Evolutionary conservation across 495 filamentous ascomycete genomes (phyloP).

Genomic region (Rostrohypoxylon terebratum): DNA sequence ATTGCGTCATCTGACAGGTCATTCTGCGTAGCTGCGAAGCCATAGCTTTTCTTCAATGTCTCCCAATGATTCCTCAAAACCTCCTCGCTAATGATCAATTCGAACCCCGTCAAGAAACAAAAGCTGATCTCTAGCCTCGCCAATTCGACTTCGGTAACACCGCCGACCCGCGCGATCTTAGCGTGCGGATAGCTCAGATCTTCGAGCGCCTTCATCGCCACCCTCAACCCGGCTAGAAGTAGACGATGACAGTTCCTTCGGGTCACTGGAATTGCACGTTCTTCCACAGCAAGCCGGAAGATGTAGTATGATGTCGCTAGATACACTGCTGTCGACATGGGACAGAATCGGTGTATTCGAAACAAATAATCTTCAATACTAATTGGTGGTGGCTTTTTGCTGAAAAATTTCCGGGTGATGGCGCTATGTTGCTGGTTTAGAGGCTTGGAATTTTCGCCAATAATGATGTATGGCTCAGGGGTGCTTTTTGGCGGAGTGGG

Average conservation of each 20-base stretch:
- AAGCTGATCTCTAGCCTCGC: slow-evolving; percentile 89
- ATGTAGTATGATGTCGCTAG: slow-evolving; percentile 95
- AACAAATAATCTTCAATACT: slow-evolving; percentile 84
- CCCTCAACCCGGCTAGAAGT: slow-evolving; percentile 82
- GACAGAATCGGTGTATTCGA: slow-evolving; percentile 89
- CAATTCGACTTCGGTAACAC: slow-evolving; percentile 82
- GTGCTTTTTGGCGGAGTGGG: slow-evolving; percentile 33
- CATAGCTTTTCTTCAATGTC: slow-evolving; percentile 55
- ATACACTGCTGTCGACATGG: slow-evolving; percentile 95
- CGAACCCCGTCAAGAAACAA: slow-evolving; percentile 85
- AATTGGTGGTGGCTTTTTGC: slow-evolving; percentile 83
- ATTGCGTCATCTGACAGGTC: slow-evolving; percentile 19
- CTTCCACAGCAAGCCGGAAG: slow-evolving; percentile 77
- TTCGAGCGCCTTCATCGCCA: slow-evolving; percentile 93
- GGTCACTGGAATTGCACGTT: slow-evolving; percentile 79
- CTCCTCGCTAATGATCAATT: slow-evolving; percentile 76
- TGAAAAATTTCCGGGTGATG: slow-evolving; percentile 91
- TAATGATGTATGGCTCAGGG: slow-evolving; percentile 63
- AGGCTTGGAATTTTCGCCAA: slow-evolving; percentile 71
- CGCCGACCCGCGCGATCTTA: slow-evolving; percentile 88
- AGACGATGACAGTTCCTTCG: slow-evolving; percentile 87
- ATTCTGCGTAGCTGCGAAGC: slow-evolving; percentile 23
- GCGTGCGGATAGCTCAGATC: slow-evolving; percentile 87
- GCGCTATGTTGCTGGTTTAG: slow-evolving; percentile 77
- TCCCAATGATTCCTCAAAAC: slow-evolving; percentile 69